phyloP scores from a whole-genome alignment of 2,329 filamentous ascomycete species.

The Sclerotiophoma versabilis region DNA sequence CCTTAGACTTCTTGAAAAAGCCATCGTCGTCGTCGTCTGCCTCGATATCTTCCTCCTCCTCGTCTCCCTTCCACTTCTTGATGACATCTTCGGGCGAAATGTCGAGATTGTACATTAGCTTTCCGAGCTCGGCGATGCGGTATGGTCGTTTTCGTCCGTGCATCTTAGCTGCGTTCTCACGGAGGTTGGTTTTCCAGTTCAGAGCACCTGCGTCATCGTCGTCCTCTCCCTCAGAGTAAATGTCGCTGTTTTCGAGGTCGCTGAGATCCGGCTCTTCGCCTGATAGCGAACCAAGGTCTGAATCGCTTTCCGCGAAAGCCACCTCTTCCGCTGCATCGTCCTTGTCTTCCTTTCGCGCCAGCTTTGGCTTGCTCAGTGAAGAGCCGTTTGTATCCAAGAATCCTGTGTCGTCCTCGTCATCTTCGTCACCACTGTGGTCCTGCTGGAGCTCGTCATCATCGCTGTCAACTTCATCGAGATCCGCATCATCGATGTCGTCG shows the following conservation, averaged over 20 bases:
- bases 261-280: constrained; percentile 54
- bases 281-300: constrained; percentile 89
- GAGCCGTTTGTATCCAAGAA: constrained; percentile 51
- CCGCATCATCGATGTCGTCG: constrained; percentile 61
- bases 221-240: constrained; percentile 61
- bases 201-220: constrained; percentile 76
- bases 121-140: constrained; percentile 80
- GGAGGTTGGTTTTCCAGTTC: constrained; percentile 89
- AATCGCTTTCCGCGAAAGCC: constrained; percentile 95
- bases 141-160: constrained; percentile 76
- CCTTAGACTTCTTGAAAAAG: constrained; percentile 66
- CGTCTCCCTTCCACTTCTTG: constrained; percentile 78
- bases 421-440: constrained; percentile 56
- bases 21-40: constrained; percentile 68
- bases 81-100: constrained; percentile 78
- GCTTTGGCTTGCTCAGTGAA: constrained; percentile 45
- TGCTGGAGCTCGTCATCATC: constrained; percentile 63
- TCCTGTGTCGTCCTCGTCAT: constrained; percentile 61
- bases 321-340: constrained; percentile 67
- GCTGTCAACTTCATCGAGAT: constrained; percentile 56
- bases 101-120: constrained; percentile 86
- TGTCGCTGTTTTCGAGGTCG: constrained; percentile 54
- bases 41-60: constrained; percentile 58
- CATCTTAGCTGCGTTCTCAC: constrained; percentile 74
- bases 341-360: constrained; percentile 41